Evolutionary conservation across 495 filamentous ascomycete species (phyloP).

Genomic region (Penicillium angulare): DNA sequence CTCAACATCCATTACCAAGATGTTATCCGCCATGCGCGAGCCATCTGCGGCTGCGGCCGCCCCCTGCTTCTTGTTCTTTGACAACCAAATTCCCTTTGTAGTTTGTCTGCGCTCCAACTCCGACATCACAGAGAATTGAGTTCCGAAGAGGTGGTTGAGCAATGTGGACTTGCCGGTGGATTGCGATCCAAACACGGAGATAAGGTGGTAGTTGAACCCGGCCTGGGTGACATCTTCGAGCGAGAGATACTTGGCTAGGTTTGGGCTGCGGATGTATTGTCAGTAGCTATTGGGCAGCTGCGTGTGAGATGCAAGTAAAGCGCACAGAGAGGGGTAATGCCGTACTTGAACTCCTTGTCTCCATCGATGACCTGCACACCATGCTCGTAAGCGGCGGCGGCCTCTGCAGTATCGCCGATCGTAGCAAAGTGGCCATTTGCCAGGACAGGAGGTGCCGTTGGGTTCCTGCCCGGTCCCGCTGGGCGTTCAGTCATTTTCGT

Average conservation of each 20-base stretch:
- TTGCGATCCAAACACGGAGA: constrained; percentile 97
- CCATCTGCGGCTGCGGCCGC: constrained; percentile 27
- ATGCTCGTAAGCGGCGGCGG: constrained; percentile 73
- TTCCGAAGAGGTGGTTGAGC: constrained; percentile 93
- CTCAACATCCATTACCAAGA: constrained; percentile 98
- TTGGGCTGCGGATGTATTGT: constrained; percentile 52
- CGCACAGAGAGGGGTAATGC: constrained; percentile 1
- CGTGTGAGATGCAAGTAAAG: background rate
- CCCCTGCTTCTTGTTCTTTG: constrained; percentile 75
- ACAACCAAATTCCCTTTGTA: constrained; percentile 99
- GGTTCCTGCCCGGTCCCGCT: constrained; percentile 30
- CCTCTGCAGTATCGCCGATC: constrained; percentile 60
- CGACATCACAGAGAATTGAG: constrained; percentile 94
- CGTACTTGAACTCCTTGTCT: constrained; percentile 93
- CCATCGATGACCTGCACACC: constrained; percentile 96
- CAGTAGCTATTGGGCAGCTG: constrained; percentile 18
- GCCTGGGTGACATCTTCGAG: constrained; percentile 75
- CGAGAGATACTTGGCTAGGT: constrained; percentile 77
- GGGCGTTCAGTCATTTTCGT: constrained; percentile 28
- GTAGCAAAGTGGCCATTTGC: constrained; percentile 87
- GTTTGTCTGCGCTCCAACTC: constrained; percentile 89
- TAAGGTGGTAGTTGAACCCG: constrained; percentile 98
- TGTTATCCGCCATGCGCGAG: constrained; percentile 85
- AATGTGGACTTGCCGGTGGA: constrained; percentile 98
- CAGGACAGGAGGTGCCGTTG: constrained; percentile 59